A percentile compares a stretch with the other conserved stretches of the same genome.
Evolutionary conservation across 768 basidiomycete species (phyloP).

Genomic region (Mycena filopes): DNA sequence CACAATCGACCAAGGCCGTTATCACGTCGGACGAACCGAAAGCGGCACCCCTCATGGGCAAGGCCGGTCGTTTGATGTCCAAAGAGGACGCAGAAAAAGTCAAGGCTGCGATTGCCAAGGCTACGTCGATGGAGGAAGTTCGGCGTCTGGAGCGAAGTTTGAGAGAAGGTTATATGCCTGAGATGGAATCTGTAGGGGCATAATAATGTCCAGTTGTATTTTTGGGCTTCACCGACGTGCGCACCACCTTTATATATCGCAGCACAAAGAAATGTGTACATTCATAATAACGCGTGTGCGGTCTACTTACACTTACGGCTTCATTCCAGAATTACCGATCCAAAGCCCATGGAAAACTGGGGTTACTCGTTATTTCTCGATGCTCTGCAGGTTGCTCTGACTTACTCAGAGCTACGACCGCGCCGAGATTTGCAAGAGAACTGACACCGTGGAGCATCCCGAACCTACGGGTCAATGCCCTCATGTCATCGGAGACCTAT

Average conservation of each 20-base stretch:
- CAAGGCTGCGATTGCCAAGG: conserved; percentile 86
- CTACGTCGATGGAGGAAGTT: conserved; percentile 92
- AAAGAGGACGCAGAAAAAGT: conserved; percentile 92
- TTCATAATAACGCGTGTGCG: background rate
- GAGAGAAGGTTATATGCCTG: conserved; percentile 86
- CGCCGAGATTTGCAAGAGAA: conserved; percentile 70
- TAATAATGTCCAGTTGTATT: conserved; percentile 54
- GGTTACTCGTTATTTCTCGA: background rate
- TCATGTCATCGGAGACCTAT: conserved; percentile 77
- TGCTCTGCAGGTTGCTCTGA: background rate
- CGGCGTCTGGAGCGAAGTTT: conserved; percentile 83
- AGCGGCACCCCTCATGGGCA: conserved; percentile 61
- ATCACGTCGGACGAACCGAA: conserved; percentile 86
- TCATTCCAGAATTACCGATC: conserved; percentile 69
- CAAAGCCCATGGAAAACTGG: conserved; percentile 75
- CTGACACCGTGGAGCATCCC: conserved; percentile 75
- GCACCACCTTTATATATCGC: conserved; percentile 19
- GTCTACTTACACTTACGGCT: conserved; percentile 39
- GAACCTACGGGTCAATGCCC: conserved; percentile 74
- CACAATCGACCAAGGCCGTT: conserved; percentile 67
- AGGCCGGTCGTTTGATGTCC: conserved; percentile 89
- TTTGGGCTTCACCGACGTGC: conserved; percentile 24
- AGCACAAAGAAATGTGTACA: conserved; percentile 20
- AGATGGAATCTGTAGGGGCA: conserved; percentile 81
- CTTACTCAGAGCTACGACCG: conserved; percentile 62